phyloP scores from a whole-genome alignment of 257 asterid genomes.

The Ballota nigra region DNA sequence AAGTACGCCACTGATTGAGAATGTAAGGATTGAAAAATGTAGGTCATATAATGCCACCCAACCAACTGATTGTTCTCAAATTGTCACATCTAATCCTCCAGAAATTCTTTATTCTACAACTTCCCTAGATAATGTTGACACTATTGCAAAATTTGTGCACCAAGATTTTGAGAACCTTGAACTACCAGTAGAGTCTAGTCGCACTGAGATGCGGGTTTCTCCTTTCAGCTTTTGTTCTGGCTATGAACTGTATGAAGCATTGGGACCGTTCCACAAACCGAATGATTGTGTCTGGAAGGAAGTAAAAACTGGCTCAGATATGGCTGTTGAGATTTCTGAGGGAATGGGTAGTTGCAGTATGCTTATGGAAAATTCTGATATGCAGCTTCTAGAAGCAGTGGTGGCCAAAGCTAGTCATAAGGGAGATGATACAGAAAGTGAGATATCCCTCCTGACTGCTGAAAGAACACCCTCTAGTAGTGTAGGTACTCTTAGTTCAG shows the following conservation, averaged over 20 bases:
- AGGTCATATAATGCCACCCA: conserved; percentile 28
- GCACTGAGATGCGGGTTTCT: conserved; percentile 23
- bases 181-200: conserved; percentile 23
- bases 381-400: conserved; percentile 87
- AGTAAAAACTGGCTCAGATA: conserved; percentile 38
- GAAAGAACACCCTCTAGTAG: conserved; percentile 63
- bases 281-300: conserved; percentile 39
- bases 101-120: conserved; percentile 31
- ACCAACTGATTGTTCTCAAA: conserved; percentile 30
- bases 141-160: conserved; percentile 29
- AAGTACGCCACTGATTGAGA: conserved; percentile 19
- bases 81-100: conserved; percentile 31
- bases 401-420: conserved; percentile 62
- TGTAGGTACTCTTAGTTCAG: conserved; percentile 59
- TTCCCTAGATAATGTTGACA: conserved; percentile 28
- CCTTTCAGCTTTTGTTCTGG: conserved; percentile 71
- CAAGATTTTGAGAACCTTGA: conserved; percentile 37
- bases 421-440: conserved; percentile 38
- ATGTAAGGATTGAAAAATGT: conserved; percentile 29
- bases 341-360: conserved; percentile 51
- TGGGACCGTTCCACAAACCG: conserved; percentile 69
- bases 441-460: conserved; percentile 47
- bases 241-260: conserved; percentile 82
- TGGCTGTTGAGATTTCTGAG: conserved; percentile 61
- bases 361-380: conserved; percentile 51